Evolutionary conservation across 495 filamentous ascomycete species (phyloP), one percentile per base, ranked within the genome.

Genomic region (Penicillium mononematosum): DNA sequence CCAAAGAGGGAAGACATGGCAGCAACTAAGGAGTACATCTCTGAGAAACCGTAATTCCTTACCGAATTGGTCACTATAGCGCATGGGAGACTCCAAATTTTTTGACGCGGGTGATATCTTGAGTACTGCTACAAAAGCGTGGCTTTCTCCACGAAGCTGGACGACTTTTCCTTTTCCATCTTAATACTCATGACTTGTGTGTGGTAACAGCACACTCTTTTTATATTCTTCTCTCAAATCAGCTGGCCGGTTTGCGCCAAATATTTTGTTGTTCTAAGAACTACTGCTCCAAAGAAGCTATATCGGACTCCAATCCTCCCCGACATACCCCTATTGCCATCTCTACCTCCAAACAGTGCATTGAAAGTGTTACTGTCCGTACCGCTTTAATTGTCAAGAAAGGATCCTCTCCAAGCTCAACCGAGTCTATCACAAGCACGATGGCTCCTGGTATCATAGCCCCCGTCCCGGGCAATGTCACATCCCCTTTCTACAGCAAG

Each of bases 391-490:
- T 10, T 11, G 3, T 10, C 10, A 5, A 34, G n/a, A 51, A 29
- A 39, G 8, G 8, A 55, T 45, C 25, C 38, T 42, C 24, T 38
- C 29, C 0, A 31, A 31, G 1, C 9, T 45, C 58, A 47, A 54
- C 24, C 45, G 48, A 55, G 22, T 17, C 43, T 17, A 20, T 36
- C 32, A 54, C 39, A 14, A 41, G 10, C 50, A 59, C 27, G 47
- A 68, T 68, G 65, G 65, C 65, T 25, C 65, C 65, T 20, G 65
- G 62, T 55, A 53, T 65, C 42, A 20, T 58, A 6, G 61, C 62
- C 10, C 65, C 65, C 19, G 39, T 61, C 14, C 65, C 65, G 41
- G 65, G 65, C 12, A 67, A 64, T 50, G 16, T 58, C 32, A 38
- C 47, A 44, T 68, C 65, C 20, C 50, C 64, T 14, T 58, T 65